phyloP scores from a whole-genome alignment of 1,139 yeast species.

The Pichia sp. region DNA sequence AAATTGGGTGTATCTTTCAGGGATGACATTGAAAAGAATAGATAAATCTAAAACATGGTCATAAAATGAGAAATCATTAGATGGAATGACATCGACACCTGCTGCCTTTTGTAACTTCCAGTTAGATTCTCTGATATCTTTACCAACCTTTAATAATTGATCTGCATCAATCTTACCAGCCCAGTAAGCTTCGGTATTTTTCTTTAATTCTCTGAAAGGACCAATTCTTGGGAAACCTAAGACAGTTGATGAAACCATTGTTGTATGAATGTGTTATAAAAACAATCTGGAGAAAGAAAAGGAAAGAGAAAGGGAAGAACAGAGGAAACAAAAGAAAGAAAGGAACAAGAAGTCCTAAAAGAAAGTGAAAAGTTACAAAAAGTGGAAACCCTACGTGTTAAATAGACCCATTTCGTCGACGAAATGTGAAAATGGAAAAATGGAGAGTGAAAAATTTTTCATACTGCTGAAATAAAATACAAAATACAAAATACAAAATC shows the following conservation, averaged over 20 bases:
- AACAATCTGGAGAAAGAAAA: constrained; percentile 1
- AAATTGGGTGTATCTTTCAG: constrained; percentile 93
- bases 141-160: constrained; percentile 85
- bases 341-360: constrained; percentile 1
- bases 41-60: constrained; percentile 96
- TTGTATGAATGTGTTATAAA: neutral
- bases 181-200: constrained; percentile 99
- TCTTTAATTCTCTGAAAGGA: constrained; percentile 98
- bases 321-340: neutral
- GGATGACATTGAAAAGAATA: constrained; percentile 87
- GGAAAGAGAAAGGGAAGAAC: neutral
- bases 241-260: constrained; percentile 91
- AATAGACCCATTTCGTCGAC: neutral
- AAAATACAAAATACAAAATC: too few species aligned
- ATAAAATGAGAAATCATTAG: constrained; percentile 97
- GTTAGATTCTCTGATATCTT: constrained; percentile 90
- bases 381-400: neutral
- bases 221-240: constrained; percentile 99
- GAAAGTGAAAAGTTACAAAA: neutral
- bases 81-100: constrained; percentile 95
- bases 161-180: constrained; percentile 83
- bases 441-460: neutral
- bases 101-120: constrained; percentile 97
- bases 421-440: neutral
- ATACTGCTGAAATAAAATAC: too few species aligned